Conservation (phyloP, 768 basidiomycete species). For the Porphyrellus cyaneotinctus region DNA sequence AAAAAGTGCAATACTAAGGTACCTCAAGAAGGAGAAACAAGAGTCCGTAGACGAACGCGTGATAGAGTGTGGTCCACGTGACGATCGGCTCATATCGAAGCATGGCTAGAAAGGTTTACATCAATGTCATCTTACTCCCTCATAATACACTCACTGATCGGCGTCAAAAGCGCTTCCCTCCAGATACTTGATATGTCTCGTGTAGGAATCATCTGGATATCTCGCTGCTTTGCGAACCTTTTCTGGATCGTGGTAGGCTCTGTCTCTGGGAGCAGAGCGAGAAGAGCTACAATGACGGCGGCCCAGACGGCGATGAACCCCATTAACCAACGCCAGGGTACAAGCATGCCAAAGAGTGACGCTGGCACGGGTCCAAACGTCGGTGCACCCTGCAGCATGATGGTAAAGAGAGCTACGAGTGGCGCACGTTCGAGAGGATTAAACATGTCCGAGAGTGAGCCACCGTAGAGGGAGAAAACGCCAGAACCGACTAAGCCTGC, state of each 20-base stretch:
- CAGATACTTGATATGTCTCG: slow-evolving; percentile 11
- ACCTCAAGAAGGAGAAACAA: slow-evolving; percentile 30
- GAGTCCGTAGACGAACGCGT: slow-evolving; percentile 27
- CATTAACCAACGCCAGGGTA: slow-evolving; percentile 28
- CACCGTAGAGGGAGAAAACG: slow-evolving; percentile 29
- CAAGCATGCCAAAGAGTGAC: slow-evolving; percentile 16
- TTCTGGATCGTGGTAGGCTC: slow-evolving; percentile 20
- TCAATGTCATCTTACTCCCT: neutral
- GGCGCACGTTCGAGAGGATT: slow-evolving; percentile 26
- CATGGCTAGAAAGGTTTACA: slow-evolving; percentile 15
- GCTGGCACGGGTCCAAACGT: slow-evolving; percentile 28
- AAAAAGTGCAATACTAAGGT: neutral
- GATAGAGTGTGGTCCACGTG: slow-evolving; percentile 26
- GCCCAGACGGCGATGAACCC: slow-evolving; percentile 25
- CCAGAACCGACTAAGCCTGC: slow-evolving; percentile 24
- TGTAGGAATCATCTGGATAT: neutral
- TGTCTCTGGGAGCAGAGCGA: slow-evolving; percentile 24
- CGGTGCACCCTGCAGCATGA: slow-evolving; percentile 29
- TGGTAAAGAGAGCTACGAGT: slow-evolving; percentile 28
- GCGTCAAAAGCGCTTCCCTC: slow-evolving; percentile 22
- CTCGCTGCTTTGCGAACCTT: slow-evolving; percentile 14
- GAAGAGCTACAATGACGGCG: slow-evolving; percentile 13
- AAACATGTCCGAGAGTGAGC: slow-evolving; percentile 30
- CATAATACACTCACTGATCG: slow-evolving; percentile 20
- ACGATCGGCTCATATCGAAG: slow-evolving; percentile 25